Evolutionary conservation across 2,329 filamentous ascomycete species (phyloP).

Genomic region (Ophiostoma perfectum): DNA sequence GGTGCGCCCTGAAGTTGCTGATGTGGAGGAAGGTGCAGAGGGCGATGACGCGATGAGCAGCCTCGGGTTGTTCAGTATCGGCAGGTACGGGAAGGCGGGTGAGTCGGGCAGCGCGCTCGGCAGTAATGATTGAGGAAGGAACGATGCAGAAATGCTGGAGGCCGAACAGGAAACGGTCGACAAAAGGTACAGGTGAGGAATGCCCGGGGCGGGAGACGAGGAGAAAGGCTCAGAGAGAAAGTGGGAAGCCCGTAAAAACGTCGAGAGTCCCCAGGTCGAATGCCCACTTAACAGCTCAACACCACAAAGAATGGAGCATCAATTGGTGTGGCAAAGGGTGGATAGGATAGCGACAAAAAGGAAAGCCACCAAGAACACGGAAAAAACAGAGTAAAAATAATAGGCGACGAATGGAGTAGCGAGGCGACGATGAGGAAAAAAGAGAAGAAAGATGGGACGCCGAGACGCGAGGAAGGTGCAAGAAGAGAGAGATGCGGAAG

Average conservation of each 20-base stretch:
- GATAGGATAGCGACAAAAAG: not conserved
- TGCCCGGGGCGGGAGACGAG: not conserved
- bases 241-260: not conserved
- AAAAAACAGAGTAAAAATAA: not conserved
- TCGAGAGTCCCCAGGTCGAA: too few relatives aligned
- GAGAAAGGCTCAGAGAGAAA: not conserved
- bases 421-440: not conserved
- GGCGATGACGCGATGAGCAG: slow-evolving; percentile 2
- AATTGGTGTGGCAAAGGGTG: slow-evolving; percentile 1
- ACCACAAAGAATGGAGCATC: not conserved
- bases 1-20: not conserved
- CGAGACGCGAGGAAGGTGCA: slow-evolving; percentile 17
- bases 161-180: not conserved
- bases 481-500: slow-evolving; percentile 11
- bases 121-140: not conserved
- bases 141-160: not conserved
- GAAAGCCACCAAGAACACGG: not conserved
- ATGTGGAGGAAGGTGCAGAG: not conserved
- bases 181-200: not conserved
- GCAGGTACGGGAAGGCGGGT: slow-evolving; percentile 8
- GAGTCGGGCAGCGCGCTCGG: not conserved
- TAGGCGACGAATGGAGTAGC: not conserved
- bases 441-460: not conserved
- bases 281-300: slow-evolving; percentile 1
- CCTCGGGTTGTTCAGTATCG: not conserved